Evolutionary conservation across 345 rosid genomes (phyloP).

Genomic region (Aethionema arabicum): DNA sequence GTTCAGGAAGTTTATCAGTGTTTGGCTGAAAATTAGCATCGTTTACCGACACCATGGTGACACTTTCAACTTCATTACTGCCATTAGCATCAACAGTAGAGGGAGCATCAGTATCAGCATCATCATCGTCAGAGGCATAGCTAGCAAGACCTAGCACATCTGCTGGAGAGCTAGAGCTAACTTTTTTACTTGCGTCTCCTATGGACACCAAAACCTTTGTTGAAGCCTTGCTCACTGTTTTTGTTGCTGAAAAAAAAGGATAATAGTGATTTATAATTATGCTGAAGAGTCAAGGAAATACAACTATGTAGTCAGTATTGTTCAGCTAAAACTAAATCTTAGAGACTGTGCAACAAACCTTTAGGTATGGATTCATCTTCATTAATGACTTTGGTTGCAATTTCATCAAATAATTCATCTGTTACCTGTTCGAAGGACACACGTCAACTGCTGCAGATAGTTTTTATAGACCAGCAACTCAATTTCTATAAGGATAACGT

Average conservation of each 20-base stretch:
- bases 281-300: conserved; percentile 35
- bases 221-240: conserved; percentile 49
- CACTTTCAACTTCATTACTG: conserved; percentile 47
- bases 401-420: conserved; percentile 91
- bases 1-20: conserved; percentile 37
- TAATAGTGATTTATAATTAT: conserved; percentile 40
- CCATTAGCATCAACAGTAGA: conserved; percentile 46
- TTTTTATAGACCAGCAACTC: conserved; percentile 22
- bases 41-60: conserved; percentile 35
- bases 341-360: conserved; percentile 44
- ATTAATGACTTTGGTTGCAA: conserved; percentile 79
- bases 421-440: conserved; percentile 66
- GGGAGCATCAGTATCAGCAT: conserved; percentile 51
- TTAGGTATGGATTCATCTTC: conserved; percentile 64
- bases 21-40: conserved; percentile 40
- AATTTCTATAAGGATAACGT: conserved; percentile 26
- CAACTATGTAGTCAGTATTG: conserved; percentile 17
- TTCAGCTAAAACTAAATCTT: conserved; percentile 13
- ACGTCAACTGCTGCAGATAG: conserved; percentile 25
- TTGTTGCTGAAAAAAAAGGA: conserved; percentile 40
- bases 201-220: conserved; percentile 50
- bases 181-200: conserved; percentile 46
- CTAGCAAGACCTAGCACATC: conserved; percentile 89
- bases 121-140: conserved; percentile 91
- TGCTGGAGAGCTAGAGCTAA: conserved; percentile 60